Percentiles rank a stretch among this genome's conserved stretches.
Conservation (phyloP, 345 rosid species). For the Cochlearia excelsa region DNA sequence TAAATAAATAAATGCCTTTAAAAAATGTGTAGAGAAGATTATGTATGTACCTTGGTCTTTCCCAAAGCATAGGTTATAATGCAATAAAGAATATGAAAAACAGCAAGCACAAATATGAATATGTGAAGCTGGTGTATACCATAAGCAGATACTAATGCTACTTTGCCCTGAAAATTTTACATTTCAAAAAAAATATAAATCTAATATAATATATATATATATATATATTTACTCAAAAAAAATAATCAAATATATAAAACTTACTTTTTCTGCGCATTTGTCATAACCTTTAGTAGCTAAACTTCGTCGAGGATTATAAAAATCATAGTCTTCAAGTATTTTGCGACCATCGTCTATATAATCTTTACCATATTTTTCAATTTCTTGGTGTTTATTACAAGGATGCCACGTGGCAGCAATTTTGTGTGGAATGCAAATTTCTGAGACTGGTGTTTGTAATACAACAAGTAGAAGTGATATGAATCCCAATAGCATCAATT, state of each 20-base stretch:
- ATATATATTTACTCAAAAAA: too few relatives aligned
- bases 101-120: constrained; percentile 75
- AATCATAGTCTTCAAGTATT: constrained; percentile 41
- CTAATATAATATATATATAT: too few relatives aligned
- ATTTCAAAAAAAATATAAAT: not conserved
- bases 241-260: not conserved
- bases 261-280: constrained; percentile 44
- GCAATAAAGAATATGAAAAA: constrained; percentile 63
- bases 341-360: constrained; percentile 34
- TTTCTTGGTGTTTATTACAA: constrained; percentile 27
- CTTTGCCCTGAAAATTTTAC: constrained; percentile 50
- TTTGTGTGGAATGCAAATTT: constrained; percentile 45
- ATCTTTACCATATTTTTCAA: constrained; percentile 1
- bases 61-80: constrained; percentile 60
- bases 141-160: constrained; percentile 65
- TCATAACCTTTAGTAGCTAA: constrained; percentile 42
- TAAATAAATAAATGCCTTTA: not conserved
- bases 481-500: constrained; percentile 76
- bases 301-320: constrained; percentile 41
- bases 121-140: constrained; percentile 77
- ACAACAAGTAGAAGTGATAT: constrained; percentile 65
- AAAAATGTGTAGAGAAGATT: constrained; percentile 11
- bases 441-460: constrained; percentile 42
- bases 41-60: constrained; percentile 54
- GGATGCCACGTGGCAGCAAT: constrained; percentile 71